These are phyloP conservation scores for Solanum okadae DNA, from an alignment of 257 asterid genomes.

Conservation along the genomic window DNA sequence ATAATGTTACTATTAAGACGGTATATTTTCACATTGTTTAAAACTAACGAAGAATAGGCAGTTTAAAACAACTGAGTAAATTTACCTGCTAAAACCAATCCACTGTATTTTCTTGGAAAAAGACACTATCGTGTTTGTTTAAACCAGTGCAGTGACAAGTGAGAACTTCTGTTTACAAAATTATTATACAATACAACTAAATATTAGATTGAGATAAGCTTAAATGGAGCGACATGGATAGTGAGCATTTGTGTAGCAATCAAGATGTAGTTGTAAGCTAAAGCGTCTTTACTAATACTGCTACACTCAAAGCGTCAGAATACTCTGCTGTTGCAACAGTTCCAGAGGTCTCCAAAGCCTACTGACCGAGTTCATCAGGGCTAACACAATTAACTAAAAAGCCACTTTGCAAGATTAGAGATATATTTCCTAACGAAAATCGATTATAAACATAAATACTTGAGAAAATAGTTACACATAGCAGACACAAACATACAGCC, in stretches of 20 bases:
- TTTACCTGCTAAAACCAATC: background rate
- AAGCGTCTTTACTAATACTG: background rate
- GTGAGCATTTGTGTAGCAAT: background rate
- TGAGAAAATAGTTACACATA: background rate
- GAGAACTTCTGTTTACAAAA: background rate
- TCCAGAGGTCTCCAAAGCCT: background rate
- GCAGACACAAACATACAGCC: background rate
- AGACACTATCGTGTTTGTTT: background rate
- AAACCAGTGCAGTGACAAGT: background rate
- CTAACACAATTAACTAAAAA: background rate
- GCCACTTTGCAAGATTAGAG: background rate
- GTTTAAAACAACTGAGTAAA: background rate
- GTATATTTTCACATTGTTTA: background rate
- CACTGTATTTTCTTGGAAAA: background rate
- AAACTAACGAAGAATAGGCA: background rate
- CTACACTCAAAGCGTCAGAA: background rate
- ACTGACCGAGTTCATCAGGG: background rate
- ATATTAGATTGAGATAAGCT: background rate
- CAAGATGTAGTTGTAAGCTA: background rate
- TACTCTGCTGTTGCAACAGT: background rate
- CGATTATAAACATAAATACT: background rate
- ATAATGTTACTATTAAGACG: background rate
- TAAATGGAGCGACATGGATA: background rate
- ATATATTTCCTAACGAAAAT: background rate
- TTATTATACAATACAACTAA: background rate